These are phyloP conservation scores for Paramecium primaurelia DNA, from an alignment of 73 alveolate genomes.

Conservation along the genomic window DNA sequence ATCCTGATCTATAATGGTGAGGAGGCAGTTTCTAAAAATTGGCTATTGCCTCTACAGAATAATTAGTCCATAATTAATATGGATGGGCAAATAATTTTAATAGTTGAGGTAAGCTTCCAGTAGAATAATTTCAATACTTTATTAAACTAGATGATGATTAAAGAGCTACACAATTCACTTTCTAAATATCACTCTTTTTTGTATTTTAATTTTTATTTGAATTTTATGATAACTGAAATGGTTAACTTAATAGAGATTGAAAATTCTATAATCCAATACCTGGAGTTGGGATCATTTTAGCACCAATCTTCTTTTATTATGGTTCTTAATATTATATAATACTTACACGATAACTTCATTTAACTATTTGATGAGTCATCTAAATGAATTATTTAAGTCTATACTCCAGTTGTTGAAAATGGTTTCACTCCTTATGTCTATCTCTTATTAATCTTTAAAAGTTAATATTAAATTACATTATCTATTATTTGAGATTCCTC, in stretches of 20 bases:
- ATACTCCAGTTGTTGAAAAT: background rate
- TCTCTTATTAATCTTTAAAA: background rate
- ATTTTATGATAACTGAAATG: background rate
- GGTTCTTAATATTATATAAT: background rate
- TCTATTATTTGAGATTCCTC: background rate
- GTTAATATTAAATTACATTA: background rate
- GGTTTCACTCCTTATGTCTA: background rate
- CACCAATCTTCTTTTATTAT: background rate
- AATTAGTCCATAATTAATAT: conserved; percentile 70
- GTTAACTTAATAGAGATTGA: background rate
- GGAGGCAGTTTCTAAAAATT: conserved; percentile 79
- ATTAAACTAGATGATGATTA: background rate
- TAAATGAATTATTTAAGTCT: background rate
- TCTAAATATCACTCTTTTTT: background rate
- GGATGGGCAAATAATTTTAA: conserved; percentile 82
- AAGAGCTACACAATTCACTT: background rate
- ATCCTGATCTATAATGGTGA: conserved; percentile 85
- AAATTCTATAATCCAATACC: background rate
- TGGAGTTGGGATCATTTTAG: background rate
- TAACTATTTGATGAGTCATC: background rate
- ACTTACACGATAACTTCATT: background rate
- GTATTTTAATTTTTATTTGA: background rate
- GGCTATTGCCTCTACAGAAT: conserved; percentile 82
- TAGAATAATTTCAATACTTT: background rate
- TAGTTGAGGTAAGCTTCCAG: conserved; percentile 59